Evolutionary conservation across 345 rosid species (phyloP).

Genomic region (Populus pruinosa): DNA sequence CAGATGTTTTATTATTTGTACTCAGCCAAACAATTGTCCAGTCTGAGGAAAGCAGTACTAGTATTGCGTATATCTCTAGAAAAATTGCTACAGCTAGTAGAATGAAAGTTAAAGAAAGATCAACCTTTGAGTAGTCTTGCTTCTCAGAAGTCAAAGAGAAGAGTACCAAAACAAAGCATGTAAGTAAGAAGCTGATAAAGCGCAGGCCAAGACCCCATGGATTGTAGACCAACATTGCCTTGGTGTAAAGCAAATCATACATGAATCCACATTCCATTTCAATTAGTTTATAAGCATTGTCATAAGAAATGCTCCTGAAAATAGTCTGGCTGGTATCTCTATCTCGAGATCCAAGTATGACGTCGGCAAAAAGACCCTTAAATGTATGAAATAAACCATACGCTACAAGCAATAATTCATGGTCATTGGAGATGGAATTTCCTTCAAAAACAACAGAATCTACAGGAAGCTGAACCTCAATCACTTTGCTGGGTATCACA

Average conservation of each 20-base stretch:
- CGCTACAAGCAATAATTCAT: not conserved
- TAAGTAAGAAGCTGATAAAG: not conserved
- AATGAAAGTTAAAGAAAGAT: constrained; percentile 15
- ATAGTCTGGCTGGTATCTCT: not conserved
- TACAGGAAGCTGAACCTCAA: constrained; percentile 2
- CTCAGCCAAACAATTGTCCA: constrained; percentile 9
- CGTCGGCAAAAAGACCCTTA: constrained; percentile 6
- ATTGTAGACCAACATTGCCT: constrained; percentile 9
- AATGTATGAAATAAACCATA: not conserved
- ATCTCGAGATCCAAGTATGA: constrained; percentile 12
- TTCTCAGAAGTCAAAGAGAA: constrained; percentile 8
- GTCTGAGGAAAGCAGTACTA: constrained; percentile 12
- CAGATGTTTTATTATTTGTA: not conserved
- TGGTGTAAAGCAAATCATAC: constrained; percentile 31
- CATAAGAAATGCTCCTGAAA: not conserved
- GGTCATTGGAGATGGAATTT: not conserved
- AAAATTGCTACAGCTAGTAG: constrained; percentile 17
- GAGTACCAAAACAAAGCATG: not conserved
- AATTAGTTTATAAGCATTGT: constrained; percentile 7
- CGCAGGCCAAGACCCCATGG: constrained; percentile 9
- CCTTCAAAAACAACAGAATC: constrained; percentile 1
- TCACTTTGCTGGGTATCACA: constrained; percentile 1
- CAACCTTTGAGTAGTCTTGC: constrained; percentile 9
- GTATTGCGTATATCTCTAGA: constrained; percentile 24
- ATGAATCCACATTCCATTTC: constrained; percentile 14